Conservation (phyloP, 805 yeast species). For the Vanderwaltozyma polyspora region DNA sequence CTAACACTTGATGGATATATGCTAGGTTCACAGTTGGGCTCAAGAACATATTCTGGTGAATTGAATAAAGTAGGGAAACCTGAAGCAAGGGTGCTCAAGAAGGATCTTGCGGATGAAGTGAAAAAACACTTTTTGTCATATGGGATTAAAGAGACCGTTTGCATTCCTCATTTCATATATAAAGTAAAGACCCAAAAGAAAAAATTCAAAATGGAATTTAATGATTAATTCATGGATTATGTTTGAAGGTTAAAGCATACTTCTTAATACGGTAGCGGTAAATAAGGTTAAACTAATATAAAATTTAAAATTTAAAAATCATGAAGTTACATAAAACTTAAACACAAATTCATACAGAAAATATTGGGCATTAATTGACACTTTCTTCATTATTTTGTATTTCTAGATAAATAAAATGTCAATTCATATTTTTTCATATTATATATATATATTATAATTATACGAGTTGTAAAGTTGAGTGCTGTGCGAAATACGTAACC, state of each 20-base stretch:
- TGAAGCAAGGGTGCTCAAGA: conserved; percentile 40
- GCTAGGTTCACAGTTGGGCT: conserved; percentile 61
- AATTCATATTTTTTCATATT: background rate
- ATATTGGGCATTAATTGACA: too few species aligned
- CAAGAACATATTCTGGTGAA: conserved; percentile 39
- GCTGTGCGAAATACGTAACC: conserved; percentile 8
- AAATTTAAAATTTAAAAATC: too few species aligned
- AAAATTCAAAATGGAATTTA: conserved; percentile 32
- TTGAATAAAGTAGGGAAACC: conserved; percentile 12
- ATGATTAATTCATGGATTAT: conserved; percentile 3
- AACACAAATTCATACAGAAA: too few species aligned
- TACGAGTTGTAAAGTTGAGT: too few species aligned
- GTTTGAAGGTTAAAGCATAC: background rate
- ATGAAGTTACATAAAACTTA: too few species aligned
- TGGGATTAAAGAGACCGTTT: conserved; percentile 69
- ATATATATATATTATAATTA: too few species aligned
- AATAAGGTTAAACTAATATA: too few species aligned
- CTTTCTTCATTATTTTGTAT: too few species aligned
- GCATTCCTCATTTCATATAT: conserved; percentile 79
- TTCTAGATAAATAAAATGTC: too few species aligned
- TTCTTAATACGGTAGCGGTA: background rate
- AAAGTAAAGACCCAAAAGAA: conserved; percentile 62
- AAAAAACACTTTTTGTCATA: conserved; percentile 55
- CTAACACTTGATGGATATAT: conserved; percentile 59
- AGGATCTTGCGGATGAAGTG: conserved; percentile 47